These are phyloP conservation scores for Ceratocystis diversiconidia DNA, from an alignment of 2,329 filamentous ascomycete species.

Conservation along the genomic window DNA sequence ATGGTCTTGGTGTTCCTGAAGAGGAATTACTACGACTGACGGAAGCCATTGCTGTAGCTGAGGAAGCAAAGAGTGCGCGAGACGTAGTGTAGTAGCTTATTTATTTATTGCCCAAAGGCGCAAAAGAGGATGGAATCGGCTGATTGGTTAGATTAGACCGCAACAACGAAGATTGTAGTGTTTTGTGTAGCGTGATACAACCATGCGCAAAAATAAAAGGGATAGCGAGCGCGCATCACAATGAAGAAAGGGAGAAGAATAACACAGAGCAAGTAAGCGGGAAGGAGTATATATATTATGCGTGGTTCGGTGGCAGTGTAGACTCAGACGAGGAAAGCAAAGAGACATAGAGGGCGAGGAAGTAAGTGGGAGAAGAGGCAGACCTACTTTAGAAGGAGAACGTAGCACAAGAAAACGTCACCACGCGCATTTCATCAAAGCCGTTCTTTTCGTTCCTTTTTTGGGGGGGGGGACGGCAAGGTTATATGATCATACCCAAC, in stretches of 20 bases:
- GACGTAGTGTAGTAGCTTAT: background rate
- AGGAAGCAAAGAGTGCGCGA: background rate
- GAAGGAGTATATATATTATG: too few species aligned
- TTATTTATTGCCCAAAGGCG: background rate
- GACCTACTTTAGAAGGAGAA: too few species aligned
- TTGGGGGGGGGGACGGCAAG: background rate
- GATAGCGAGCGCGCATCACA: background rate
- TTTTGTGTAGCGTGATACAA: background rate
- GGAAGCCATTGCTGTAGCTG: background rate
- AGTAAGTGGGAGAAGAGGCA: too few species aligned
- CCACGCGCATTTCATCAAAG: background rate
- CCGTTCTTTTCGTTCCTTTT: background rate
- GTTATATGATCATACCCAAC: background rate
- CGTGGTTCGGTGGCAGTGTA: too few species aligned
- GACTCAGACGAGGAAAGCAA: too few species aligned
- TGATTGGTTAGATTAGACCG: background rate
- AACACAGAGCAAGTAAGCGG: background rate
- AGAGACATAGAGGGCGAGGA: too few species aligned
- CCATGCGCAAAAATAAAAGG: background rate
- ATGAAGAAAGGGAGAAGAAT: background rate
- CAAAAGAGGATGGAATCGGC: background rate
- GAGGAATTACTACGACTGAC: background rate
- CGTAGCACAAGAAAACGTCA: slow-evolving; percentile 2
- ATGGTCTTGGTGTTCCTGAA: slow-evolving; percentile 23
- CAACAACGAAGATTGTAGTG: background rate